Conservation (phyloP, 1,284 basidiomycete species). For the Apiotrichum akiyoshidainum region DNA sequence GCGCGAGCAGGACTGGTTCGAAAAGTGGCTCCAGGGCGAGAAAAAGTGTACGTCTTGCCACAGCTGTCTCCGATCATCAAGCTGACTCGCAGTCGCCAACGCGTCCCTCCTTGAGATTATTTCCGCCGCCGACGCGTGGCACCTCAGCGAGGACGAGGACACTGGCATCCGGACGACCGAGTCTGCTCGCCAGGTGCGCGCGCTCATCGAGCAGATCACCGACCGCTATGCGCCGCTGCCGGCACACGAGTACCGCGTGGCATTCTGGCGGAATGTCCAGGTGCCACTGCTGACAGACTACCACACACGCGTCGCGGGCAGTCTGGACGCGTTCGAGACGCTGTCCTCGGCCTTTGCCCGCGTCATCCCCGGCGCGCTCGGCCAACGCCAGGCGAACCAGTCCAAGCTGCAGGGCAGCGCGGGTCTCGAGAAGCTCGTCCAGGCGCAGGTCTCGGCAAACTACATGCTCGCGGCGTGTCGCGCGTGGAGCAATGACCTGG, state of each 20-base stretch:
- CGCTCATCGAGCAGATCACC: constrained; percentile 85
- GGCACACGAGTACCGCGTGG: constrained; percentile 67
- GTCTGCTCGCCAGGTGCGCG: constrained; percentile 73
- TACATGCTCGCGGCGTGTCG: constrained; percentile 67
- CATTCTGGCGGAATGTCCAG: constrained; percentile 81
- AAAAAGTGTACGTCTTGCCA: constrained; percentile 64
- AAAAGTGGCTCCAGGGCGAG: constrained; percentile 83
- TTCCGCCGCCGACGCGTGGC: constrained; percentile 77
- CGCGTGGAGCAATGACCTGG: constrained; percentile 80
- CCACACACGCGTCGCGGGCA: constrained; percentile 69
- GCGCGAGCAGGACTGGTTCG: constrained; percentile 81
- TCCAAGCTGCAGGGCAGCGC: constrained; percentile 64
- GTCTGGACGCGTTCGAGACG: constrained; percentile 89
- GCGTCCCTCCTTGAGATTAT: constrained; percentile 74
- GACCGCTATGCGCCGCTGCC: constrained; percentile 89
- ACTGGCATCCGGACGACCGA: constrained; percentile 55
- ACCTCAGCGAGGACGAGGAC: constrained; percentile 59
- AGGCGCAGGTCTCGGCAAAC: constrained; percentile 73
- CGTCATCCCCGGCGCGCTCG: constrained; percentile 81
- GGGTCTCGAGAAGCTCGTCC: constrained; percentile 73
- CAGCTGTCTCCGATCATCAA: neutral
- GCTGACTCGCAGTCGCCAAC: constrained; percentile 44
- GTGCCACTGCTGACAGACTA: constrained; percentile 78
- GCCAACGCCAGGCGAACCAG: constrained; percentile 1
- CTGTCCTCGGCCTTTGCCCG: constrained; percentile 81